Percentiles rank a stretch among this genome's conserved stretches.
phyloP scores from a whole-genome alignment of 345 rosid genomes.

The Luvunga scandens region DNA sequence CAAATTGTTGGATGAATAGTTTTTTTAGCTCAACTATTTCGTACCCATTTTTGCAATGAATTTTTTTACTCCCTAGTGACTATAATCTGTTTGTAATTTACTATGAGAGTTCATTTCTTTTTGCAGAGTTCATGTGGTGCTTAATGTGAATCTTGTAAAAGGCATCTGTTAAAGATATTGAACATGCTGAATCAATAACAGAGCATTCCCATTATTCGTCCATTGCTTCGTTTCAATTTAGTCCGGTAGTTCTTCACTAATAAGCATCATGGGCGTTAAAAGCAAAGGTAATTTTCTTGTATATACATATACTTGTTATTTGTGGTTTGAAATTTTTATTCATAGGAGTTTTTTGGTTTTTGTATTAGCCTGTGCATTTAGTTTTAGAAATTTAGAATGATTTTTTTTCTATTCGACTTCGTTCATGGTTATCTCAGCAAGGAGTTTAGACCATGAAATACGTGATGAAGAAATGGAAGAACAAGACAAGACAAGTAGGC shows the following conservation, averaged over 20 bases:
- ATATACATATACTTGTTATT: neutral
- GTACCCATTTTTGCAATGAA: neutral
- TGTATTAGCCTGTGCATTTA: neutral
- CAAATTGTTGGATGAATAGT: neutral
- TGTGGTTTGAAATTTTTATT: neutral
- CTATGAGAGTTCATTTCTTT: neutral
- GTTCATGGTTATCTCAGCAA: neutral
- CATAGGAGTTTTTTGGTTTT: neutral
- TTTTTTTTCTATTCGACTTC: neutral
- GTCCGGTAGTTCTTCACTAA: neutral
- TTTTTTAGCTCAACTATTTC: neutral
- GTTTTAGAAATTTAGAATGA: neutral
- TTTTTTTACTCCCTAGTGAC: neutral
- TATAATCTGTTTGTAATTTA: neutral
- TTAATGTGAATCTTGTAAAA: neutral
- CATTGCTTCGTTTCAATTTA: neutral
- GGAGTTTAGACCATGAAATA: constrained; percentile 20
- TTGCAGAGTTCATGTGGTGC: neutral
- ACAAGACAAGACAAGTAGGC: constrained; percentile 4
- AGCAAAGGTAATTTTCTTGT: neutral
- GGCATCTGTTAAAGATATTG: neutral
- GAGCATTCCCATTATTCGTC: neutral
- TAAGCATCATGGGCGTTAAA: constrained; percentile 4
- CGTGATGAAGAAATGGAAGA: constrained; percentile 29
- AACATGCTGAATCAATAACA: neutral